Evolutionary conservation across 441 rosid genomes (phyloP), one percentile per base, ranked within the genome.

Genomic region (Adansonia madagascariensis): DNA sequence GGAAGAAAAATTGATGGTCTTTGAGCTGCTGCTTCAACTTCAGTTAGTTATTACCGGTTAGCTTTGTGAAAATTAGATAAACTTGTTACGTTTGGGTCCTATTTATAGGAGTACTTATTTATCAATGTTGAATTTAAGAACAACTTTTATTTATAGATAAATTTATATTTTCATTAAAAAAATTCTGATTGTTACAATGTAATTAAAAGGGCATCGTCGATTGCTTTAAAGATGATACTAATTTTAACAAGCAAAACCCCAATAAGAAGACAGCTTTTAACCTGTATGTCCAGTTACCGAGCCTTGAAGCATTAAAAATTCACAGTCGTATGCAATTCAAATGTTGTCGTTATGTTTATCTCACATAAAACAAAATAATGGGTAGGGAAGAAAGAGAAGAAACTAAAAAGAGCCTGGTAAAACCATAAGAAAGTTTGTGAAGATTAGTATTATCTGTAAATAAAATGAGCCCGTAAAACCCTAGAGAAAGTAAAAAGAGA

Each of bases 1-100:
- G 81, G 87, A 63, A 82, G 78, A 77, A 53, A 74, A 79, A 69
- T 66, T 73, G 61, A 63, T 49, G 78, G 78, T 77, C 81, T 24
- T 68, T 59, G 22, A n/a, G 44, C 64, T 62, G 78, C 61, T 71
- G 83, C 53, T 73, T 80, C 74, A 77, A 22, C 69, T 39, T 64
- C 22, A 64, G 24, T 74, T 75, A 77, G 79, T 74, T 73, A 68
- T 11, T 79, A 15, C 47, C n/a, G 2, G 22, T 27, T 80, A 81
- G 85, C 72, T 52, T 79, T 72, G 49, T 83, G 83, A 73, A 62
- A 78, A 80, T 81, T 85, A 83, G 86, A 82, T 66, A 66, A 75
- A 55, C 71, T 79, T 80, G 66, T 80, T 80, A 80, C 80, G 78
- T 75, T 80, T 77, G 77, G 62, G 41, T 63, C 68, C 12, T 39